Evolutionary conservation across 768 basidiomycete genomes (phyloP), one percentile per base, ranked within the genome.

Genomic region (Boletus edulis): DNA sequence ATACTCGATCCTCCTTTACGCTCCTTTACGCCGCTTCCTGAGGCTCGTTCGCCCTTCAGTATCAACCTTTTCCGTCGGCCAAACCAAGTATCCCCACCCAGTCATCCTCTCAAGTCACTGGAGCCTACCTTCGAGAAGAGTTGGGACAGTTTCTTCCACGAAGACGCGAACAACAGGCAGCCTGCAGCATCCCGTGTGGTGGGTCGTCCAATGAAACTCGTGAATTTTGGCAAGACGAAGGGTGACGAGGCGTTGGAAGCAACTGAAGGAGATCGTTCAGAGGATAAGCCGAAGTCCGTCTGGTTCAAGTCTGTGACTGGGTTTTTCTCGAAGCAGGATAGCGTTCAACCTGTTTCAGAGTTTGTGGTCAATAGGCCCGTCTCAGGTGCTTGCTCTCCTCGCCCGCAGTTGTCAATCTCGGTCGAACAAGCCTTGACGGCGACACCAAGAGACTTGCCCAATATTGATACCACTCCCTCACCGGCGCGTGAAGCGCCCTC

Each of bases 1-100:
- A 37, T 49, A 38, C 38, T 34, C 40, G 59, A 67, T 51, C 56
- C 62, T 29, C 67, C 75, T 39, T 59, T 78, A 17, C 73, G 73
- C 15, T 76, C 77, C 22, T 84, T 84, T 55, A 80, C 79, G 29
- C 83, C 81, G 8, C 69, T 81, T 56, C 78, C 79, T n/a, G 69
- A 72, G 40, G 49, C 20, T 73, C 73, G 37, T 53, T 68, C 67
- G 40, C 57, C 65, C 11, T 59, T 65, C 29, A 67, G 60, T 45
- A 57, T 69, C 38, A 72, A 72, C 54, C 71, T 74, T 5, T 76
- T 78, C 58, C 71, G 72, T 60, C 63, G 68, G 20, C 70, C 76
- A n/a, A 70, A 64, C 45, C 70, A 69, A 5, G 61, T 68, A 51
- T 18, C 58, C 32, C 65, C 72, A 51, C 17, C 39, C 20, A 55